Percentiles rank a stretch among this genome's conserved stretches.
Evolutionary conservation across 2,329 filamentous ascomycete genomes (phyloP).

Genomic region (Tolypocladium endophyticum): DNA sequence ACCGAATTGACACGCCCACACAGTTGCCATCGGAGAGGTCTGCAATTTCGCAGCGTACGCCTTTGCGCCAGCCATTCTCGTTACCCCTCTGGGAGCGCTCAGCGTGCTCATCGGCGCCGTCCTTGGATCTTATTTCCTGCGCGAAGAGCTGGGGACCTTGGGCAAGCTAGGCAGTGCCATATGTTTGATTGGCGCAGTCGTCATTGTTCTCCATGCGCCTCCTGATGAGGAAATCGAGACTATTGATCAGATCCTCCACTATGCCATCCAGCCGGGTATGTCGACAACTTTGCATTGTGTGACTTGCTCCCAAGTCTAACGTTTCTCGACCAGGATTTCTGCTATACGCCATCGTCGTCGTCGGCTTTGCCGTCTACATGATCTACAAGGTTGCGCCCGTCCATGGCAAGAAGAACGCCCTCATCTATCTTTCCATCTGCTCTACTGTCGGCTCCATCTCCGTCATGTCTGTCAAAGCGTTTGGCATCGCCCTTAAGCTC

Average conservation of each 20-base stretch:
- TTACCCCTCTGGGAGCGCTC: slow-evolving; percentile 86
- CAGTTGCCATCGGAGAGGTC: slow-evolving; percentile 85
- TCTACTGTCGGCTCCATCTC: slow-evolving; percentile 94
- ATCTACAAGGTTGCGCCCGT: slow-evolving; percentile 88
- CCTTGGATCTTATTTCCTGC: slow-evolving; percentile 85
- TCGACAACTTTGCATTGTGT: slow-evolving; percentile 11
- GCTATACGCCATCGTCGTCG: slow-evolving; percentile 70
- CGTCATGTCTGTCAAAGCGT: slow-evolving; percentile 98
- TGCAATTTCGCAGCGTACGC: slow-evolving; percentile 98
- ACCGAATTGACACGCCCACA: slow-evolving; percentile 10
- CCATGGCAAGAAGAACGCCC: slow-evolving; percentile 88
- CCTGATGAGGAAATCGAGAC: slow-evolving; percentile 85
- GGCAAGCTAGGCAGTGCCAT: slow-evolving; percentile 94
- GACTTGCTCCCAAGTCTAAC: slow-evolving; percentile 3
- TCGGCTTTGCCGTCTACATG: slow-evolving; percentile 81
- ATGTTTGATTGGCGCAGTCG: slow-evolving; percentile 89
- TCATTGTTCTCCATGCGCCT: slow-evolving; percentile 94
- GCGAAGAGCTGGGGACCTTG: slow-evolving; percentile 79
- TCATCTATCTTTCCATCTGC: slow-evolving; percentile 96
- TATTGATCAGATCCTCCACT: slow-evolving; percentile 83
- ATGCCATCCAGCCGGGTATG: slow-evolving; percentile 81
- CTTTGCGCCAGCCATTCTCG: slow-evolving; percentile 95
- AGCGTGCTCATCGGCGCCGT: slow-evolving; percentile 94
- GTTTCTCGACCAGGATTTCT: slow-evolving; percentile 60
- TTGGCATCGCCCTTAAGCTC: slow-evolving; percentile 93